Evolutionary conservation across 2,329 filamentous ascomycete species (phyloP).

Genomic region (Fusarium nurragi): DNA sequence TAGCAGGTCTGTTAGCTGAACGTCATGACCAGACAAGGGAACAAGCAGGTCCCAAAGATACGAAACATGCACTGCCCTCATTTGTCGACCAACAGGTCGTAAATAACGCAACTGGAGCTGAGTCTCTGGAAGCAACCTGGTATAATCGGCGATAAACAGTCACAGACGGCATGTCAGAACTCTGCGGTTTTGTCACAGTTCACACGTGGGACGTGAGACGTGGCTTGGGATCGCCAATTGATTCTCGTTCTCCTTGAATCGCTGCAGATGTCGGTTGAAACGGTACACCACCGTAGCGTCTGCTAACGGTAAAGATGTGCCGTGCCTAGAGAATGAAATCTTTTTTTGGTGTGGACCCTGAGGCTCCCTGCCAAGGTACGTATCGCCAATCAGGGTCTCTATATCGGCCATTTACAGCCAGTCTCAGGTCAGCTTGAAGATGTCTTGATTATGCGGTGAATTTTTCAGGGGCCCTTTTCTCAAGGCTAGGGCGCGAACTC

Average conservation of each 20-base stretch:
- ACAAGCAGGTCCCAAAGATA: constrained; percentile 5
- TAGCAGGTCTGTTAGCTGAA: constrained; percentile 10
- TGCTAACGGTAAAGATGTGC: constrained; percentile 34
- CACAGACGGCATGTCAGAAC: not conserved
- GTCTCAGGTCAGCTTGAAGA: constrained; percentile 6
- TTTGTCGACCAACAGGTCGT: constrained; percentile 23
- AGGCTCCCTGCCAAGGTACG: constrained; percentile 33
- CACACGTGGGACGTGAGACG: not conserved
- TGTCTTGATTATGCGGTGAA: not conserved
- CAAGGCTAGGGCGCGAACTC: constrained; percentile 4
- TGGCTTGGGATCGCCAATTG: constrained; percentile 11
- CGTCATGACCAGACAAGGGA: constrained; percentile 24
- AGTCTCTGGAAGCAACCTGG: not conserved
- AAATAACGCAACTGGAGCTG: constrained; percentile 31
- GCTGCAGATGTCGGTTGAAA: constrained; percentile 23
- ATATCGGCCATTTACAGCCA: constrained; percentile 28
- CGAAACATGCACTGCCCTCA: constrained; percentile 20
- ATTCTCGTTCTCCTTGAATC: constrained; percentile 21
- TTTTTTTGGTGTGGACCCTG: constrained; percentile 41
- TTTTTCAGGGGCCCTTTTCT: constrained; percentile 1
- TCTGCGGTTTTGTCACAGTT: constrained; percentile 5
- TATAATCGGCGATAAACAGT: not conserved
- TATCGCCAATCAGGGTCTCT: constrained; percentile 33
- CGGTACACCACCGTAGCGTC: constrained; percentile 22
- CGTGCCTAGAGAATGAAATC: not conserved